Evolutionary conservation across 2,329 filamentous ascomycete genomes (phyloP).

Genomic region (Colletotrichum tofieldiae): DNA sequence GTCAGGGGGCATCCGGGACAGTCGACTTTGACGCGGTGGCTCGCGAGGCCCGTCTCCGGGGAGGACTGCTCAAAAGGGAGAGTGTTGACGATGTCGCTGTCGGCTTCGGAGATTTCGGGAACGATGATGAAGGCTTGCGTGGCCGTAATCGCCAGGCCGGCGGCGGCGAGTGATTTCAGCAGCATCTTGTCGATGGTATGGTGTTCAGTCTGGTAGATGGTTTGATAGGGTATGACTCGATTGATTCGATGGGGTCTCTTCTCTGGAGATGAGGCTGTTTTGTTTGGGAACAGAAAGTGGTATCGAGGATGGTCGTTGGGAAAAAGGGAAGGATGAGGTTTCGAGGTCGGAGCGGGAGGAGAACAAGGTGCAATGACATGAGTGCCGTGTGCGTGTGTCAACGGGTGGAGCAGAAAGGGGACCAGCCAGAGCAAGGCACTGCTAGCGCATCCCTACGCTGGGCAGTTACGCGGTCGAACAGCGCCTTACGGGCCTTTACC

Average conservation of each 20-base stretch:
- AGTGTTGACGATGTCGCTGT: slow-evolving; percentile 60
- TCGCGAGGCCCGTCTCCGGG: slow-evolving; percentile 49
- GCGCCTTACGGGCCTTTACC: slow-evolving; percentile 10
- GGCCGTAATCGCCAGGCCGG: slow-evolving; percentile 52
- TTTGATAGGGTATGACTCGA: background rate
- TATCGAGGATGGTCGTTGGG: slow-evolving; percentile 2
- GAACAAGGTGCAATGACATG: slow-evolving; percentile 33
- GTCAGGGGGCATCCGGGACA: slow-evolving; percentile 69
- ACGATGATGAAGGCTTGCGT: slow-evolving; percentile 68
- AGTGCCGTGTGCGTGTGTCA: slow-evolving; percentile 18
- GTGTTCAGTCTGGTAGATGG: background rate
- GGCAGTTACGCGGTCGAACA: slow-evolving; percentile 25
- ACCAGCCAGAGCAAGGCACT: slow-evolving; percentile 19
- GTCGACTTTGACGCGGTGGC: slow-evolving; percentile 63
- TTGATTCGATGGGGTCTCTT: background rate
- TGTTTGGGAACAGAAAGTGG: background rate
- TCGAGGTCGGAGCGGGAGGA: slow-evolving; percentile 29
- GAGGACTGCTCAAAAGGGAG: slow-evolving; percentile 51
- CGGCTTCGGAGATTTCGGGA: slow-evolving; percentile 62
- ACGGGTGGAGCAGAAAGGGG: slow-evolving; percentile 36
- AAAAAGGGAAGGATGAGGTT: slow-evolving; percentile 1
- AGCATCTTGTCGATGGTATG: slow-evolving; percentile 49
- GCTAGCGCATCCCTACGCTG: slow-evolving; percentile 18
- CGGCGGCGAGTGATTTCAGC: slow-evolving; percentile 52
- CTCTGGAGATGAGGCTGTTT: background rate